A percentile compares a stretch with the other conserved stretches of the same genome.
Conservation (phyloP, 345 rosid species). For the Lenwebbia sp. region DNA sequence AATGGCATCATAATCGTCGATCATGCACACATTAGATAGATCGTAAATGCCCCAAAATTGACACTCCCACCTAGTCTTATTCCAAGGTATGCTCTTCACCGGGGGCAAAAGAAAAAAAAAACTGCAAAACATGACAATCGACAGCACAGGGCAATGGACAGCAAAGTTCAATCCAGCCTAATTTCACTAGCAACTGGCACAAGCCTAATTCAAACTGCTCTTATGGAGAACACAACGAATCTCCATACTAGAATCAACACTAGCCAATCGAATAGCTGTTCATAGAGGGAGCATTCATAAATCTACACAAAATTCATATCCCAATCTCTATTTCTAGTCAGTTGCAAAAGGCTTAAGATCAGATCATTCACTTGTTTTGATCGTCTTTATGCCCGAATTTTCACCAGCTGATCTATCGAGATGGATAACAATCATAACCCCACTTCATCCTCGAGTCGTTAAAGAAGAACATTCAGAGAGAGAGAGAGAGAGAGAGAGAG, state of each 20-base stretch:
- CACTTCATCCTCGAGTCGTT: too few species aligned
- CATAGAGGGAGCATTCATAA: neutral
- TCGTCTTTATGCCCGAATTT: too few species aligned
- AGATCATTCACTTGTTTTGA: too few species aligned
- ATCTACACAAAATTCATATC: neutral
- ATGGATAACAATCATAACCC: too few species aligned
- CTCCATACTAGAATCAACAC: neutral
- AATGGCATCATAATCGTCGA: neutral
- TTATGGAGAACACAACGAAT: neutral
- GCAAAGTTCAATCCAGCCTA: neutral
- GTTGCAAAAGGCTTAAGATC: too few species aligned
- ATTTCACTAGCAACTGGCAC: neutral
- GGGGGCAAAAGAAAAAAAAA: neutral
- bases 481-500: too few species aligned
- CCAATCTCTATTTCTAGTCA: neutral
- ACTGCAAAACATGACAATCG: neutral
- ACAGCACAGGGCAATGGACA: neutral
- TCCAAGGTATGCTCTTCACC: neutral
- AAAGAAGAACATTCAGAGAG: neutral
- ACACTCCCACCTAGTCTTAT: neutral
- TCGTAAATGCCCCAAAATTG: neutral
- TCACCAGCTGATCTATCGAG: too few species aligned
- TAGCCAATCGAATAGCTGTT: neutral
- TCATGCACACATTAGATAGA: neutral
- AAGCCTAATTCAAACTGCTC: neutral